Evolutionary conservation across 768 basidiomycete genomes (phyloP), one percentile per base, ranked within the genome.

Genomic region (Xerocomus potaroensis): DNA sequence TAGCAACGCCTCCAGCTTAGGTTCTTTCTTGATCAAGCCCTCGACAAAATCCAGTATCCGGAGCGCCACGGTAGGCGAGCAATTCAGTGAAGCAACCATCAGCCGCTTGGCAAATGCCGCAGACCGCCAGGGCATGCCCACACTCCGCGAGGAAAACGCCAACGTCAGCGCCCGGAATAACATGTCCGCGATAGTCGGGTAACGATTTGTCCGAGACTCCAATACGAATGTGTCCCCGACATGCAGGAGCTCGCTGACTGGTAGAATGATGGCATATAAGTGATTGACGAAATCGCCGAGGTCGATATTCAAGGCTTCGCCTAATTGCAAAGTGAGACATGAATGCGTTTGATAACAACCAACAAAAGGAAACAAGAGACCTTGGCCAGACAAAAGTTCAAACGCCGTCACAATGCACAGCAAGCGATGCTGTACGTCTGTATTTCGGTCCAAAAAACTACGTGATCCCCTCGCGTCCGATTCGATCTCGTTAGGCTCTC

Each of bases 261-360:
- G 80, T 9, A 85, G 74, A 54, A 99, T 80, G 53, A 93, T 76
- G 18, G 80, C 73, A 71, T 95, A 98, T 8, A 99, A 77, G 21
- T 80, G 78, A 42, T 83, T 78, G 64, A 91, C 77, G 62, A 98
- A 97, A 58, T 93, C 95, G 59, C 72, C 76, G 45, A 97, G 77
- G 74, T 98, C 96, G 61, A 99, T 90, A 59, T 92, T 93, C 56
- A 99, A 76, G n/a, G 95, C 91, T 71, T 99, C 96, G 48, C 93
- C 92, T 95, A 47, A 36, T 22, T 33, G 23, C n/a, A n/a, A n/a
- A n/a, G n/a, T 41, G 39, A 35, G 34, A 27, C 30, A 44, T 41
- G 36, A 50, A 38, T 41, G 19, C 7, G 9, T 42, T 47, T 49
- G 47, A 31, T 47, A 36, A 50, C 47, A 23, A 24, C 49, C 51